These are phyloP conservation scores for Pestalotiopsis sp. DNA, from an alignment of 2,329 filamentous ascomycete species.

Conservation along the genomic window DNA sequence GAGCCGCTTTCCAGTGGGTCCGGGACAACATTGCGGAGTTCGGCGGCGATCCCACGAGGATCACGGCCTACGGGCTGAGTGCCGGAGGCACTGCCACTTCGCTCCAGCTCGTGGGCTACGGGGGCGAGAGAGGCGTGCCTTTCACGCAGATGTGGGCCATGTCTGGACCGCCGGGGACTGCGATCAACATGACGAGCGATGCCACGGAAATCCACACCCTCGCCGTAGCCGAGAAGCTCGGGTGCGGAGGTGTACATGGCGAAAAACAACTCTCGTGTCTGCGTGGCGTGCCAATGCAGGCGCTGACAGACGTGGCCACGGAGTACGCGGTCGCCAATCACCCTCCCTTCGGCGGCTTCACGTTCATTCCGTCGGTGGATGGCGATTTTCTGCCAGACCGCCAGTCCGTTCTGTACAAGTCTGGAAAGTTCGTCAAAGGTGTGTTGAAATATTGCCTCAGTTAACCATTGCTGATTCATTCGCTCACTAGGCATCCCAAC, in stretches of 20 bases:
- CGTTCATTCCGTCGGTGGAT: constrained; percentile 31
- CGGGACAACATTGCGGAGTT: constrained; percentile 29
- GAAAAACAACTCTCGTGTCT: not conserved
- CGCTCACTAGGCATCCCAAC: constrained; percentile 10
- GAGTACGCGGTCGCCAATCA: not conserved
- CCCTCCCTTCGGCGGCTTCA: not conserved
- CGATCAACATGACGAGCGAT: not conserved
- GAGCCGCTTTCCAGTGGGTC: constrained; percentile 27
- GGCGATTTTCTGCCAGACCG: constrained; percentile 28
- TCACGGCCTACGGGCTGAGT: not conserved
- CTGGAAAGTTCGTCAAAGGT: constrained; percentile 22
- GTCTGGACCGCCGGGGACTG: constrained; percentile 18
- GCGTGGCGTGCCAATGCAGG: not conserved
- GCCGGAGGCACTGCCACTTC: constrained; percentile 17
- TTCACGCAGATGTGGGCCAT: constrained; percentile 34
- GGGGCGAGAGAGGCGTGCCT: constrained; percentile 30
- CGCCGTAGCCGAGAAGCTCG: not conserved
- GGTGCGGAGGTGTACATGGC: not conserved
- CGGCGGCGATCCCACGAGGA: constrained; percentile 43
- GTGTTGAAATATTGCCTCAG: not conserved
- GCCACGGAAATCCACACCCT: not conserved
- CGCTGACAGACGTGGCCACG: not conserved
- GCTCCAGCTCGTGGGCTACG: constrained; percentile 29
- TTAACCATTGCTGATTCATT: not conserved
- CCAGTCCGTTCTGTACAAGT: constrained; percentile 22